A percentile compares a stretch with the other conserved stretches of the same genome.
Conservation (phyloP, 768 basidiomycete species). For the Vararia minispora region DNA sequence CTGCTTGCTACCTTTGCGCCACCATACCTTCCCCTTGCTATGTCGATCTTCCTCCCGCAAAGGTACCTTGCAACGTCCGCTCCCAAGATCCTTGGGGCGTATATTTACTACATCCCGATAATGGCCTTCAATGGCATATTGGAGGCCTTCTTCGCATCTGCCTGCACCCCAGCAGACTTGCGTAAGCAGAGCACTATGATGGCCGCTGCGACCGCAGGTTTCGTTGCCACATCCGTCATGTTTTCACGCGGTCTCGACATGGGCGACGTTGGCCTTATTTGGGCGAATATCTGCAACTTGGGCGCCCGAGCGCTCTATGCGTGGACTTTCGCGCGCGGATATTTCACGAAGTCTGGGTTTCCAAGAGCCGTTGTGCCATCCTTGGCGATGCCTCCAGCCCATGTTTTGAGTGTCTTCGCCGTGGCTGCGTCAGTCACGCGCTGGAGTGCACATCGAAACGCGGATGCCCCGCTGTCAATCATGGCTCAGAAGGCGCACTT, state of each 20-base stretch:
- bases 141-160: slow-evolving; percentile 84
- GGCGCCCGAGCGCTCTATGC: slow-evolving; percentile 52
- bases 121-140: slow-evolving; percentile 85
- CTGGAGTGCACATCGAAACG: slow-evolving; percentile 14
- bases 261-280: slow-evolving; percentile 64
- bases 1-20: slow-evolving; percentile 68
- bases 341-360: slow-evolving; percentile 25
- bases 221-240: slow-evolving; percentile 41
- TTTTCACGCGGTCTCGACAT: slow-evolving; percentile 32
- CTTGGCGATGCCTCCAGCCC: slow-evolving; percentile 16
- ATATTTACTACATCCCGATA: slow-evolving; percentile 83
- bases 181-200: slow-evolving; percentile 73
- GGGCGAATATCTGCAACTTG: slow-evolving; percentile 65
- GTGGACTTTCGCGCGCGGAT: slow-evolving; percentile 34
- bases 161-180: slow-evolving; percentile 57
- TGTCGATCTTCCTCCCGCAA: slow-evolving; percentile 59
- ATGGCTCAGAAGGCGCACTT: slow-evolving; percentile 19
- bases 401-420: slow-evolving; percentile 18
- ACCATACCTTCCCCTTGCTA: slow-evolving; percentile 57
- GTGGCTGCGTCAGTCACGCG: slow-evolving; percentile 16
- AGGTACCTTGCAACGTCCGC: slow-evolving; percentile 72
- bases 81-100: slow-evolving; percentile 62
- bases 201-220: slow-evolving; percentile 61
- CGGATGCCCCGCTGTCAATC: slow-evolving; percentile 12
- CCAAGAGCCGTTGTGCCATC: slow-evolving; percentile 14